Evolutionary conservation across 768 basidiomycete genomes (phyloP).

Genomic region (Amanita exitialis): DNA sequence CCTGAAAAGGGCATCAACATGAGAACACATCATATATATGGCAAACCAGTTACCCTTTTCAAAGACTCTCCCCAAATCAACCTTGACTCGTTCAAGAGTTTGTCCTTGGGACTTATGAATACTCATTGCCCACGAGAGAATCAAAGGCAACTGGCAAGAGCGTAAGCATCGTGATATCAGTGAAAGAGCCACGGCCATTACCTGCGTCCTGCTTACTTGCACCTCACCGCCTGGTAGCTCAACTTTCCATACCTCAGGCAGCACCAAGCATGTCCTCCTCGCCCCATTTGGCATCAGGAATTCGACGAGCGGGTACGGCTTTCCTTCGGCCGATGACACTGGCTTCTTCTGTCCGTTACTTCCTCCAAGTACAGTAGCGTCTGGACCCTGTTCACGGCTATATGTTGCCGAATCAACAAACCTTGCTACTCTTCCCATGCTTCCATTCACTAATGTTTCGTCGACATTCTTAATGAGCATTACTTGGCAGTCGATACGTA

Average conservation of each 20-base stretch:
- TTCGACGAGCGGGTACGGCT: slow-evolving; percentile 62
- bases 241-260: slow-evolving; percentile 75
- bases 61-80: slow-evolving; percentile 88
- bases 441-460: slow-evolving; percentile 88
- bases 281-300: slow-evolving; percentile 56
- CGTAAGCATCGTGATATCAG: slow-evolving; percentile 9
- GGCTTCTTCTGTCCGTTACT: slow-evolving; percentile 18
- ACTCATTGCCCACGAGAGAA: slow-evolving; percentile 95
- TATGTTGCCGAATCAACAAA: slow-evolving; percentile 52
- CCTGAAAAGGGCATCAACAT: slow-evolving; percentile 29
- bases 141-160: slow-evolving; percentile 62
- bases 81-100: slow-evolving; percentile 89
- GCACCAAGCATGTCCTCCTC: slow-evolving; percentile 44
- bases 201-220: slow-evolving; percentile 73
- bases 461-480: slow-evolving; percentile 96
- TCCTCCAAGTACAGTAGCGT: slow-evolving; percentile 19
- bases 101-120: slow-evolving; percentile 99
- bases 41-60: slow-evolving; percentile 54
- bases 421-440: slow-evolving; percentile 73
- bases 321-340: slow-evolving; percentile 11
- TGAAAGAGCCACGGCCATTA: slow-evolving; percentile 16
- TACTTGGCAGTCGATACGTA: slow-evolving; percentile 80
- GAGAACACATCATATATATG: neutral
- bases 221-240: slow-evolving; percentile 83
- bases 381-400: slow-evolving; percentile 29